Percentiles rank a stretch among this genome's conserved stretches.
Evolutionary conservation across 768 basidiomycete species (phyloP).

Genomic region (Termitomyces sp.): DNA sequence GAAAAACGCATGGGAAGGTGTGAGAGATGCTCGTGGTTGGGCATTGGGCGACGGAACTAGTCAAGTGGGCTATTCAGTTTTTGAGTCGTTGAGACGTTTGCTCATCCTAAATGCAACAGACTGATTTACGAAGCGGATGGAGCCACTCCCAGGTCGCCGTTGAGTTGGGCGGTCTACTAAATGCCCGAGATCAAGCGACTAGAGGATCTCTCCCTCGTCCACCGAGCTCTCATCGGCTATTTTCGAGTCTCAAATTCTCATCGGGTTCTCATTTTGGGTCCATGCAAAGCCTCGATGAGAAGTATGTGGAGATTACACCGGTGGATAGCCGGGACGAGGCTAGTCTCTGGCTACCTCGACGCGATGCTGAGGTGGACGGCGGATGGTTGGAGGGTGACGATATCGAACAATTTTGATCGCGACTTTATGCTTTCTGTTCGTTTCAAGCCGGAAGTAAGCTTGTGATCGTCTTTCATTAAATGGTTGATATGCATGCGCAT

Average conservation of each 20-base stretch:
- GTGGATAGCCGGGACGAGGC: slow-evolving; percentile 17
- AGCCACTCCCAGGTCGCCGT: slow-evolving; percentile 42
- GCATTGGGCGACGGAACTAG: slow-evolving; percentile 29
- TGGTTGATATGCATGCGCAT: neutral
- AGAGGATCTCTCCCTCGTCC: slow-evolving; percentile 13
- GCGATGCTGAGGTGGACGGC: slow-evolving; percentile 25
- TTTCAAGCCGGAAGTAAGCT: no score
- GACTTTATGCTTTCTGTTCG: neutral
- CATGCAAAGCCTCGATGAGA: slow-evolving; percentile 28
- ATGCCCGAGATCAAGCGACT: slow-evolving; percentile 33
- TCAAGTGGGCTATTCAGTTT: neutral
- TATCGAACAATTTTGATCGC: slow-evolving; percentile 45
- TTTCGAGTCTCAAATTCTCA: slow-evolving; percentile 49
- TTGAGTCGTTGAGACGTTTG: slow-evolving; percentile 2
- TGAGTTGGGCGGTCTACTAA: slow-evolving; percentile 57
- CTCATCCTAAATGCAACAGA: slow-evolving; percentile 12
- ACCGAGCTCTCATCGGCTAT: slow-evolving; percentile 37
- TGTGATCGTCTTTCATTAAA: neutral
- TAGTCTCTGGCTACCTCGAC: slow-evolving; percentile 24
- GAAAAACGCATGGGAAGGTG: slow-evolving; percentile 55
- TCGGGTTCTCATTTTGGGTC: slow-evolving; percentile 27
- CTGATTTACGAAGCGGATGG: slow-evolving; percentile 40
- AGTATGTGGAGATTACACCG: slow-evolving; percentile 20
- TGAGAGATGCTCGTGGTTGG: slow-evolving; percentile 58
- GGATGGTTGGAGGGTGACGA: slow-evolving; percentile 59